Evolutionary conservation across 2,329 filamentous ascomycete species (phyloP), one percentile per base, ranked within the genome.

Genomic region (Calonectria naviculata): DNA sequence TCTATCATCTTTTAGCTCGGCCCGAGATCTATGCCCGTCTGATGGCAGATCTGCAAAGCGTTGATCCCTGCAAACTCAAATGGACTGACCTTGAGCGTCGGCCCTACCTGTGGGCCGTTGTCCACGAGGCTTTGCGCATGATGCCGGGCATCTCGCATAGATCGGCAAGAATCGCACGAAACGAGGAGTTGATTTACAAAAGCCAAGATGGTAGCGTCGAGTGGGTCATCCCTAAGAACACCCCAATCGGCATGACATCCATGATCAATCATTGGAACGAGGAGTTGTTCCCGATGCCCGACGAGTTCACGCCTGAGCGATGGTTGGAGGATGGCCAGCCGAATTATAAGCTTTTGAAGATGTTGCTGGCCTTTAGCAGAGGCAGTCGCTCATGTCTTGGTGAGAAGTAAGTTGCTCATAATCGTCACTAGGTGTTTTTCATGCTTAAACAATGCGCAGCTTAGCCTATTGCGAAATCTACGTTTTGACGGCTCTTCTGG

Each of bases 101-200:
- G 0, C 81, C 84, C 0, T 85, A 84, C 56, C 74, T 85, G 0
- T 75, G 79, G 38, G 83, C 81, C 3, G 80, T 85, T 3, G 77
- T 85, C 13, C 79, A 82, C 26, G 84, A 85, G 60, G 77, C 80
- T 0, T 65, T 85, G 6, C 81, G 84, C 0, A 67, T 83, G 62
- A 79, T 78, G 74, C 78, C 78, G 2, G 81, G 80, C 9, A 78
- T 82, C 8, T 77, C 78, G 3, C 74, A 74, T 24, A 73, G 77
- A 0, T 78, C 76, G 6, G 75, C 62, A 34, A 69, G 78, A 13
- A 72, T 79, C 41, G 76, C 78, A 1, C 73, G 75, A 0, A 58
- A 73, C 9, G 78, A 83, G 31, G 78, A 80, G 17, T 61, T 83
- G 3, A 26, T 79, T 0, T 81, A 80, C 49, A 73, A 58, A 36